Base-by-base conservation (phyloP, 2,329 filamentous ascomycete species). In the Ceratocystis papillata region DNA sequence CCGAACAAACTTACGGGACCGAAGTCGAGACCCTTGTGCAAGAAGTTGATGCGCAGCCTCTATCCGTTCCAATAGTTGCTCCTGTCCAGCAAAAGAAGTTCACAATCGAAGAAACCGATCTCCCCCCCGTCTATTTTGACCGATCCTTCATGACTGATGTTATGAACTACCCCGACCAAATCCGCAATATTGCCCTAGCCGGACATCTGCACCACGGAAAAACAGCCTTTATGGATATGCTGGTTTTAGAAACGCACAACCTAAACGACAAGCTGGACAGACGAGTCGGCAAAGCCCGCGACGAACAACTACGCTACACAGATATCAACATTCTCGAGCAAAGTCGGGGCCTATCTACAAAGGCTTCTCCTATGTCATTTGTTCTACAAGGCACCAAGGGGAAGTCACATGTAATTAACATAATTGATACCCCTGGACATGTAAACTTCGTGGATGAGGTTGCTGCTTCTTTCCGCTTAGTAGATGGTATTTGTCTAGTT, bases 381-480 rank as follows among this genome's bases (percentile, higher is more conserved):
- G 87, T 97, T 46, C 79, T 99, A 66, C 90, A 90, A 72, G 89
- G 85, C 70, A 92, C 90, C 7, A 90, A 89, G 75, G 90, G 90
- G 64, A 99, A 99, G 77, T 97, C 92, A 45, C 92, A 97, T 77
- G 81, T 99, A 2, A 79, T 99, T 77, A 97, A 97, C 76, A 86
- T 99, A 65, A 80, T 99, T 67, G 94, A 99, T 76, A 99, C 94
- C 0, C 94, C 94, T 0, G 94, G 94, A 5, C 94, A 99, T 74
- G 94, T 97, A 73, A 96, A 99, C 76, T 99, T 99, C 74, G 93
- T 95, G 53, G 94, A 99, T 74, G 94, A 99, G 76, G 90, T 99
- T 46, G 94, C 94, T 7, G 87, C 91, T 3, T 88, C 91, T 0
- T 79, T 96, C 71, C 85, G 94, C 53, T 77, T 99, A 63, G 92